Conservation (phyloP, 805 yeast genomes). For the Kodamaea kaohsiungensis region DNA sequence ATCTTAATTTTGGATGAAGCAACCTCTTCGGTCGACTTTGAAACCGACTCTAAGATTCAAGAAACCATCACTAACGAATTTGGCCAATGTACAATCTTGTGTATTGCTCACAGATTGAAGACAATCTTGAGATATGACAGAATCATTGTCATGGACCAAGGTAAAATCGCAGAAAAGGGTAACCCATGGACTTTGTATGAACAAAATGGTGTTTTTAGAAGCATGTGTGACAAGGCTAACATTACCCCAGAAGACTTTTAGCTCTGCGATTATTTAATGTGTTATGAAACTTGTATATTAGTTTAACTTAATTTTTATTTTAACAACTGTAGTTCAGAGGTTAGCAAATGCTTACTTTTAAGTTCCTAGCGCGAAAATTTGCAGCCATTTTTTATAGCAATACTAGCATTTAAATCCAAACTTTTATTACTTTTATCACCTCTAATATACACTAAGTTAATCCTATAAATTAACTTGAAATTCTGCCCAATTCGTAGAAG, state of each 20-base stretch:
- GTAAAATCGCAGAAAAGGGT: slow-evolving; percentile 35
- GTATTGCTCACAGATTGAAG: slow-evolving; percentile 42
- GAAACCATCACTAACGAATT: slow-evolving; percentile 33
- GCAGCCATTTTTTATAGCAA: background rate
- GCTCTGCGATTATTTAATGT: background rate
- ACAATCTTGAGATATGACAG: slow-evolving; percentile 38
- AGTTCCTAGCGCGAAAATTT: too few relatives aligned
- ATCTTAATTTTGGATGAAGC: slow-evolving; percentile 42
- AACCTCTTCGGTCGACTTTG: slow-evolving; percentile 40
- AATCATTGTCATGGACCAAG: slow-evolving; percentile 36
- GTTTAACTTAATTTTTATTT: background rate
- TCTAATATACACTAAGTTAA: background rate
- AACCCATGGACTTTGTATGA: slow-evolving; percentile 33
- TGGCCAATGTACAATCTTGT: slow-evolving; percentile 34
- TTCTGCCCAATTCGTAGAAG: slow-evolving; percentile 15
- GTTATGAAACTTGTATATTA: slow-evolving; percentile 5
- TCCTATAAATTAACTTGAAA: background rate
- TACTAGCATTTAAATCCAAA: background rate
- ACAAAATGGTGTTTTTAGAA: slow-evolving; percentile 29
- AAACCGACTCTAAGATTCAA: slow-evolving; percentile 39
- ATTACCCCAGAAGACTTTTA: slow-evolving; percentile 31
- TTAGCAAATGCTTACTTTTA: too few relatives aligned
- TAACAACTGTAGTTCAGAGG: too few relatives aligned
- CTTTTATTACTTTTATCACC: background rate
- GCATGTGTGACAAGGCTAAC: slow-evolving; percentile 40